These are phyloP conservation scores for Aspergillus hancockii DNA, from an alignment of 495 filamentous ascomycete species.

Conservation along the genomic window DNA sequence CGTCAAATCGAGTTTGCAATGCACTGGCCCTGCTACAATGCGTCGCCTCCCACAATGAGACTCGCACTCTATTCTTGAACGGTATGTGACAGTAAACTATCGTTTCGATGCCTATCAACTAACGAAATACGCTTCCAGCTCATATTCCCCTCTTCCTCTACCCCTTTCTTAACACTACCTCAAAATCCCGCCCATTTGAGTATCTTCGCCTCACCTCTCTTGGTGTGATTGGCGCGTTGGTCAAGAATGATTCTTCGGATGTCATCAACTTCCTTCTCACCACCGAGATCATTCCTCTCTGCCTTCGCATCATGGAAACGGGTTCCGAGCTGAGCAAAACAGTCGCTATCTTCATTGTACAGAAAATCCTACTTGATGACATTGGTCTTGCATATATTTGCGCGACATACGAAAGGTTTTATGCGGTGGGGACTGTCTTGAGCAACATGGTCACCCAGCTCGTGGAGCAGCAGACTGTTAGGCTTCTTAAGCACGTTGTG, in stretches of 20 bases:
- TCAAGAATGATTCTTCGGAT: constrained; percentile 98
- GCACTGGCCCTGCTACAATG: constrained; percentile 95
- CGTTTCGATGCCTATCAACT: constrained; percentile 1
- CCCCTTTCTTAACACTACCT: constrained; percentile 98
- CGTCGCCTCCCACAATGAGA: constrained; percentile 97
- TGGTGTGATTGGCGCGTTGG: constrained; percentile 95
- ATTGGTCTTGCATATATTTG: constrained; percentile 98
- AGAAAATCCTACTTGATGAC: constrained; percentile 97
- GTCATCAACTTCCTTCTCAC: constrained; percentile 99
- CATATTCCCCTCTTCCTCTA: constrained; percentile 98
- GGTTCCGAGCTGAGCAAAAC: constrained; percentile 98
- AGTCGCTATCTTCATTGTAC: constrained; percentile 99
- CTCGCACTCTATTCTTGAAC: constrained; percentile 85
- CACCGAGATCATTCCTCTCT: constrained; percentile 97
- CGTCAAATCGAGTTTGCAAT: constrained; percentile 97
- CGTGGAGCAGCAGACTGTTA: constrained; percentile 95
- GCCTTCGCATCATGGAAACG: constrained; percentile 98
- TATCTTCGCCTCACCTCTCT: constrained; percentile 96
- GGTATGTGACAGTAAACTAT: constrained; percentile 53
- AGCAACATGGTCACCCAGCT: constrained; percentile 98
- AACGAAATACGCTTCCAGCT: constrained; percentile 51
- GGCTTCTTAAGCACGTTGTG: constrained; percentile 96
- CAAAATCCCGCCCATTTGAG: constrained; percentile 96
- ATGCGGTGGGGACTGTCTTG: constrained; percentile 94
- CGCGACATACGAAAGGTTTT: constrained; percentile 99